Base-by-base conservation (phyloP, 257 asterid genomes). In the Orobanche coerulescens region DNA sequence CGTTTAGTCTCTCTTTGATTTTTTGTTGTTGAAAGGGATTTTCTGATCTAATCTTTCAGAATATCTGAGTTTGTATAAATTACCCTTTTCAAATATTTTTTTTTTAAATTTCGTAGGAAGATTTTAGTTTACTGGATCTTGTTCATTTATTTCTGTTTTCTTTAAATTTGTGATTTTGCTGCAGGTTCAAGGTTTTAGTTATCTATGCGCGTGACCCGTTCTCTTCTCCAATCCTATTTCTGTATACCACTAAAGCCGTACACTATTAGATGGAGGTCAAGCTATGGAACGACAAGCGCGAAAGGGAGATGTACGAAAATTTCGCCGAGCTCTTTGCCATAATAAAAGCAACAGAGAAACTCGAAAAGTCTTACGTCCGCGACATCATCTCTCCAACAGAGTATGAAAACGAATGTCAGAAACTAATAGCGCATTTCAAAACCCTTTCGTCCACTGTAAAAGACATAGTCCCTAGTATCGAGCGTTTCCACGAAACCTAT, bases 221-320 rank as follows among this genome's bases (percentile, higher is more conserved):
- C 86, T 74, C 99, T 93, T 93, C 99, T 89, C 99, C 97, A 86
- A 70, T 69, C 9, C 56, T 26, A 55, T 10, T 44, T 62, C 19
- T 16, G 40, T 37, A 43, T 19, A 57, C 52, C 53, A 2, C 37
- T 55, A 50, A 44, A 2, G 30, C 31, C n/a, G n/a, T n/a, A 16
- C 56, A 34, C 49, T 26, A 26, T 28, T 14, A 63, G 20, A 93
- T 93, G 97, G 97, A 93, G 82, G 99, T 89, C 59, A 93, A 89
- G 82, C 88, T 93, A 55, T 89, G 98, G 98, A 84, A 86, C 51
- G 95, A 92, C 82, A 88, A 92, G 86, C 95, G 95, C 39, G 96
- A 86, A 4, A 81, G 98, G 63, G 98, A 88, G 78, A 79, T 92
- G 97, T 84, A 92, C 39, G 98, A 84, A 0, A 88, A 88, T 59